Evolutionary conservation across 352 stramenopile genomes (phyloP).

Genomic region (Phytophthora kernoviae): DNA sequence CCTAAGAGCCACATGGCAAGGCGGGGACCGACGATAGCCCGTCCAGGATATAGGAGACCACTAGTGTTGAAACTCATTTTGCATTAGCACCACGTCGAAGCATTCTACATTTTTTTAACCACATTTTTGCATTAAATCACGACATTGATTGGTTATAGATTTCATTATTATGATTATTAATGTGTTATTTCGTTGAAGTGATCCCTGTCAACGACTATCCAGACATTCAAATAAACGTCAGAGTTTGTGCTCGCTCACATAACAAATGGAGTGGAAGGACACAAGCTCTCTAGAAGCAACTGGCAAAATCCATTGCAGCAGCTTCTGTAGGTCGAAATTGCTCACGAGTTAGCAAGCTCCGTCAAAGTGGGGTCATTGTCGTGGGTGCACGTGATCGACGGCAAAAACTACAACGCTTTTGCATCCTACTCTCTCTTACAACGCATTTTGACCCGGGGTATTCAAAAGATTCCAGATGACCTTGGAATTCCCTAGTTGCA

Average conservation of each 20-base stretch:
- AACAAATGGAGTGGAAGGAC: conserved; percentile 23
- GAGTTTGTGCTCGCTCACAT: conserved; percentile 8
- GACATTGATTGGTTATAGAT: too few species aligned
- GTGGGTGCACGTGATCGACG: neutral
- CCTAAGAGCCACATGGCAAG: conserved; percentile 46
- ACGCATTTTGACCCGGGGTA: neutral
- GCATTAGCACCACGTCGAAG: neutral
- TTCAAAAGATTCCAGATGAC: conserved; percentile 8
- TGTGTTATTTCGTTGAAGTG: neutral
- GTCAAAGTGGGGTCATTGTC: neutral
- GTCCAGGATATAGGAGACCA: conserved; percentile 8
- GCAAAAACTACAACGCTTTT: neutral
- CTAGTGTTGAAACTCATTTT: neutral
- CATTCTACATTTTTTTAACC: conserved; percentile 1
- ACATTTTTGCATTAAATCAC: neutral
- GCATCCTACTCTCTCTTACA: neutral
- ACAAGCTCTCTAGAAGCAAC: conserved; percentile 5
- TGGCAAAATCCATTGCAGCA: neutral
- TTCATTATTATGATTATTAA: conserved; percentile 18
- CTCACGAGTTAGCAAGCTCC: neutral
- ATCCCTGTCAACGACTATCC: conserved; percentile 19
- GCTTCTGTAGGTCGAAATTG: neutral
- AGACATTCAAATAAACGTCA: neutral
- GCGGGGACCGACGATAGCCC: conserved; percentile 25
- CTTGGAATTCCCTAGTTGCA: too few species aligned